phyloP scores from a whole-genome alignment of 306 rosid species.

The Malus sylvestris region DNA sequence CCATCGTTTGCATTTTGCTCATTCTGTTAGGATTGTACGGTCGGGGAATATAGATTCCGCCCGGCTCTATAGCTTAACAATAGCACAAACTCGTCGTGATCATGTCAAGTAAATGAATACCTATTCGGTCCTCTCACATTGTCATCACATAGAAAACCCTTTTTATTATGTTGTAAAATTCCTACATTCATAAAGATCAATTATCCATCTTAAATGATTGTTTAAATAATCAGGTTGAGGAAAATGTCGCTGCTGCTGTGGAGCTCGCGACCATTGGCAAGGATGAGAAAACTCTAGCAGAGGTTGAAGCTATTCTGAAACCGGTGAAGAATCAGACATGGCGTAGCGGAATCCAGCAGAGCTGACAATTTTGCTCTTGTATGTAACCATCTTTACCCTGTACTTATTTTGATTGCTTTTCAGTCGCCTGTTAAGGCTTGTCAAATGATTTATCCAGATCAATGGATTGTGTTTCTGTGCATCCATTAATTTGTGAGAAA shows the following conservation, averaged over 20 bases:
- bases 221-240: slow-evolving; percentile 52
- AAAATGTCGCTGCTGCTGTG: slow-evolving; percentile 74
- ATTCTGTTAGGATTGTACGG: background rate
- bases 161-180: background rate
- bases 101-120: background rate
- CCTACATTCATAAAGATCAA: background rate
- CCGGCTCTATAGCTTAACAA: background rate
- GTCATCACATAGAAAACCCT: background rate
- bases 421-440: background rate
- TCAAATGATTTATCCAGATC: background rate
- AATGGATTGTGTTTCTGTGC: background rate
- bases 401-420: background rate
- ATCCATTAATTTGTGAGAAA: background rate
- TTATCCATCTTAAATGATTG: background rate
- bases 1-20: background rate
- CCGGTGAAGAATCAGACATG: slow-evolving; percentile 83
- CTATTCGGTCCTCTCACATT: background rate
- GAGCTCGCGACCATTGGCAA: slow-evolving; percentile 60
- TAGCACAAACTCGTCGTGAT: background rate
- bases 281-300: slow-evolving; percentile 53
- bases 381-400: slow-evolving; percentile 3
- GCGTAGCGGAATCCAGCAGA: slow-evolving; percentile 79
- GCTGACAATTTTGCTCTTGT: slow-evolving; percentile 33
- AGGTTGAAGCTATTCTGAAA: slow-evolving; percentile 67
- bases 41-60: background rate